Conservation (phyloP, 768 basidiomycete genomes). For the Serendipita sp. region DNA sequence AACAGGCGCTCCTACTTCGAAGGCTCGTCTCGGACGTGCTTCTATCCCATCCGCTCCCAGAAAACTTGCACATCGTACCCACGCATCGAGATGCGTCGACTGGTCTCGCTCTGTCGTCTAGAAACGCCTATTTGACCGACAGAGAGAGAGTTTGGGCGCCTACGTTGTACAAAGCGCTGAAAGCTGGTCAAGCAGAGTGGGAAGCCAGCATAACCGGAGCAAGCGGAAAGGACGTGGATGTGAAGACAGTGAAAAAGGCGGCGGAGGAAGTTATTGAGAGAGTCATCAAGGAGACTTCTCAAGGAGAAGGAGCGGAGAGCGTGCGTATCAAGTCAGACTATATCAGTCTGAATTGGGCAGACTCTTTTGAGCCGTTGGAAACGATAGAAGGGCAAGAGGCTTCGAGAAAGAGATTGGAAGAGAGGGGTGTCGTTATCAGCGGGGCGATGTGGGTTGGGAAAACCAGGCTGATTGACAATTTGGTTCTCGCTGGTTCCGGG, state of each 20-base stretch:
- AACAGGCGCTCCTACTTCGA: slow-evolving; percentile 77
- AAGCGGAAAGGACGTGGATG: slow-evolving; percentile 23
- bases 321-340: slow-evolving; percentile 63
- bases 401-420: slow-evolving; percentile 11
- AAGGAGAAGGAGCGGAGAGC: slow-evolving; percentile 15
- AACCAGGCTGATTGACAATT: slow-evolving; percentile 86
- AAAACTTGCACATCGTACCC: slow-evolving; percentile 71
- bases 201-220: slow-evolving; percentile 8
- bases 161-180: slow-evolving; percentile 52
- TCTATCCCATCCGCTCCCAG: slow-evolving; percentile 53
- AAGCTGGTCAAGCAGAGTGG: slow-evolving; percentile 42
- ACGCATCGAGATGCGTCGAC: slow-evolving; percentile 53
- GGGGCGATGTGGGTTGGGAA: slow-evolving; percentile 74
- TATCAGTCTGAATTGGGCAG: slow-evolving; percentile 70
- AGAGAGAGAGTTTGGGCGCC: slow-evolving; percentile 51
- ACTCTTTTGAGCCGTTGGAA: slow-evolving; percentile 39
- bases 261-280: slow-evolving; percentile 5
- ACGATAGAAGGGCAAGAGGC: slow-evolving; percentile 16
- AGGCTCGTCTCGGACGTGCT: slow-evolving; percentile 66
- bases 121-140: slow-evolving; percentile 65
- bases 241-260: slow-evolving; percentile 15
- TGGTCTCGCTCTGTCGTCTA: slow-evolving; percentile 73
- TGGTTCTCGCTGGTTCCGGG: slow-evolving; percentile 42
- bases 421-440: slow-evolving; percentile 45
- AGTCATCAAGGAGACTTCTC: slow-evolving; percentile 14